Evolutionary conservation across 495 filamentous ascomycete species (phyloP), one percentile per base, ranked within the genome.

Genomic region (Chlorociboria aeruginascens): DNA sequence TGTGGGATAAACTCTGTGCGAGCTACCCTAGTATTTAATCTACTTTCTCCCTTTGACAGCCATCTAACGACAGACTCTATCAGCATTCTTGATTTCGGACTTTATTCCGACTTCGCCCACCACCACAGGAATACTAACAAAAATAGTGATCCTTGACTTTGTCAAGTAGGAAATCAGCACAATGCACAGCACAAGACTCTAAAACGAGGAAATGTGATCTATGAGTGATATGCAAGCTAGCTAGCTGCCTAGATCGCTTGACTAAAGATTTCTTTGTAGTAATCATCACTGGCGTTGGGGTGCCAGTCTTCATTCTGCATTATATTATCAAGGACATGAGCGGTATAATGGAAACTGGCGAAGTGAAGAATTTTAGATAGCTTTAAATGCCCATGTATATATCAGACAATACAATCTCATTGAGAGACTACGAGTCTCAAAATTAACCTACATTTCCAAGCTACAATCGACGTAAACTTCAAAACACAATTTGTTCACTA

Each of bases 1-100:
- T 0, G 51, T 67, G 33, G 57, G 64, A 29, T 68, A 58, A 63
- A 17, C 25, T 48, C 45, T 52, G 53, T 59, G 49, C 52, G 56
- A 48, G 31, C n/a, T 30, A 37, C 32, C 20, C 46, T 16, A 10
- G 33, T 40, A 33, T 34, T 28, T 39, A 44, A 7, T 31, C 36
- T 51, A 35, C 51, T 41, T 37, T 32, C 47, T 43, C 34, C 20
- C 36, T 34, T 54, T 57, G 47, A 55, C 48, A 52, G 51, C 33
- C 49, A 52, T 55, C 52, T 59, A 59, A 59, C 47, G 44, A 17
- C 52, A 55, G 50, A 49, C 20, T 13, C 46, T 10, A 11, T 46
- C 33, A 50, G 40, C 39, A 25, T 7, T 45, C 16, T 44, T 32
- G n/a, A 4, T 41, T 38, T 31, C 32, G 17, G 7, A 32, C 32